Evolutionary conservation across 1,284 basidiomycete genomes (phyloP), one percentile per base, ranked within the genome.

Genomic region (Cryptococcus deneoformans): DNA sequence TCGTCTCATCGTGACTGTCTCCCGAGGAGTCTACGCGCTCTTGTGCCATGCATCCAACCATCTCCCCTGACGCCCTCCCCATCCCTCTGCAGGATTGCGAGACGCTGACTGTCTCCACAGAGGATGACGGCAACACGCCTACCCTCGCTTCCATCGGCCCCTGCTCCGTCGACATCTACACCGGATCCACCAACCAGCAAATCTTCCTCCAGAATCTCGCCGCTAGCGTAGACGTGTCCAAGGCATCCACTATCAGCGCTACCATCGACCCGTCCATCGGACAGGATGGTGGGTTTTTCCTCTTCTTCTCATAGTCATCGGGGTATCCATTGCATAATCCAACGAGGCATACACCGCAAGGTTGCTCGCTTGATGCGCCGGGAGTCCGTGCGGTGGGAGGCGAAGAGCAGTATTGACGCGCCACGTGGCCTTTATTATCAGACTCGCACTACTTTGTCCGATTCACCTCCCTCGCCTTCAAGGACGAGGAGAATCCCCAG

Each of bases 91-190:
- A 29, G 29, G 5, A 29, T 42, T 3, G 35, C 37, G 12, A 12
- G 45, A 20, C 53, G 46, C 49, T 52, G 50, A 51, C 47, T 29
- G 29, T 8, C 36, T 20, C 36, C 38, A 11, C 54, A 75, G 73
- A 67, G 60, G 89, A 92, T 59, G 81, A 85, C 63, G 82, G 83
- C 54, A 60, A 60, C 0, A 38, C 80, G 0, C 87, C 89, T 6
- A 67, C 79, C 34, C 82, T 91, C 42, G 64, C 75, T 20, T 66
- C 80, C 1, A 87, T 89, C 58, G 89, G 90, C 12, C 67, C 74
- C 36, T 80, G 84, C 43, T 80, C 79, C 45, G 79, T 92, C 58
- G 85, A 83, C 54, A 82, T 94, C 71, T 92, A 86, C 70, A 84
- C 81, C 58, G 79, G 77, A 46, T 72, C 71, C 9, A 45, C 55